These are phyloP conservation scores for Pulveroboletus sp. DNA, from an alignment of 768 basidiomycete genomes.

Conservation along the genomic window DNA sequence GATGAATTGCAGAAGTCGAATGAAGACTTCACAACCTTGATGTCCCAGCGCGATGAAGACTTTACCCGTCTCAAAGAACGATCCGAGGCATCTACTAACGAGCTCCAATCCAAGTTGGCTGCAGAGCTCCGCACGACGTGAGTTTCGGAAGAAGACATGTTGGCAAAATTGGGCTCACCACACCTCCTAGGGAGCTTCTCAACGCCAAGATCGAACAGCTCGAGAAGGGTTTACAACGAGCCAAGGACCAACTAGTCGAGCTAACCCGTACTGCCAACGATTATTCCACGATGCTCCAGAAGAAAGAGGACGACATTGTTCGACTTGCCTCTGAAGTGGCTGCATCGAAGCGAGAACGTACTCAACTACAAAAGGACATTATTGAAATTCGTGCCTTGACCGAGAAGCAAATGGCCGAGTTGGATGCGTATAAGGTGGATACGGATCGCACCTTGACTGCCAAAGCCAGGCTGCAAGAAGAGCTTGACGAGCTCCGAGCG, in stretches of 20 bases:
- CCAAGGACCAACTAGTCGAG: constrained; percentile 74
- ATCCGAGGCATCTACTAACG: constrained; percentile 56
- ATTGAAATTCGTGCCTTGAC: constrained; percentile 66
- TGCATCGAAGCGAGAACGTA: constrained; percentile 49
- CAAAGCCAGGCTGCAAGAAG: constrained; percentile 65
- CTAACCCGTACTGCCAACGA: constrained; percentile 73
- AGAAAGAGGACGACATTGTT: constrained; percentile 69
- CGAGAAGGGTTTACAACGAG: constrained; percentile 64
- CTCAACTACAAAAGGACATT: constrained; percentile 52
- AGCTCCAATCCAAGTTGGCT: constrained; percentile 69
- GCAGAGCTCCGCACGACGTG: constrained; percentile 62
- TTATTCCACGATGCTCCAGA: constrained; percentile 68
- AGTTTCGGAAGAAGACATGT: constrained; percentile 19
- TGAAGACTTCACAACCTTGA: constrained; percentile 65
- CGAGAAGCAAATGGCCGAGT: constrained; percentile 58
- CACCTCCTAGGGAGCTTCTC: constrained; percentile 50
- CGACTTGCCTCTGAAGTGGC: constrained; percentile 51
- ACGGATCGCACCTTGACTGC: constrained; percentile 40
- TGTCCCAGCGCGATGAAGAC: constrained; percentile 77
- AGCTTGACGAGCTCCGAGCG: constrained; percentile 82
- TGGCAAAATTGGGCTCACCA: constrained; percentile 1
- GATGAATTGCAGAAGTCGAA: constrained; percentile 59
- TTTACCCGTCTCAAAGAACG: constrained; percentile 68
- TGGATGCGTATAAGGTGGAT: constrained; percentile 54
- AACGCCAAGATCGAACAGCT: constrained; percentile 55